A percentile compares a stretch with the other conserved stretches of the same genome.
These are phyloP conservation scores for Afroboletus lepidellus DNA, from an alignment of 1,284 basidiomycete genomes.

Conservation along the genomic window DNA sequence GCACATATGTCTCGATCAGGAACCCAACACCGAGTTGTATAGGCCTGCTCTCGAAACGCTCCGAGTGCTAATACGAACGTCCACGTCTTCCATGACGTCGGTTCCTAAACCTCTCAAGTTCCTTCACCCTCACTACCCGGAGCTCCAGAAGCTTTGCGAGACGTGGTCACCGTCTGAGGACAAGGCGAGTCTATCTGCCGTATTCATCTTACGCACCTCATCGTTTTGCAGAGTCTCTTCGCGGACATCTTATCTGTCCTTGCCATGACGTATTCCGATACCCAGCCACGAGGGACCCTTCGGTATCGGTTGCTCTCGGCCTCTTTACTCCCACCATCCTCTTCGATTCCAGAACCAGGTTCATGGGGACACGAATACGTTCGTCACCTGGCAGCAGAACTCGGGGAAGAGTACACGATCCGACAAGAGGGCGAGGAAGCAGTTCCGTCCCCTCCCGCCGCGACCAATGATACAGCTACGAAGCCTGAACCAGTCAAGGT, in stretches of 20 bases:
- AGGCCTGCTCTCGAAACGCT: slow-evolving; percentile 92
- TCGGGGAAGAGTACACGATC: slow-evolving; percentile 88
- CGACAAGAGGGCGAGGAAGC: slow-evolving; percentile 51
- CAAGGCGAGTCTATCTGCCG: slow-evolving; percentile 52
- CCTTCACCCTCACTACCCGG: slow-evolving; percentile 92
- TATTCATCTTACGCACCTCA: slow-evolving; percentile 5
- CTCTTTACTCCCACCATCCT: slow-evolving; percentile 61
- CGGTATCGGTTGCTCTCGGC: slow-evolving; percentile 85
- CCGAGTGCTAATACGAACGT: slow-evolving; percentile 91
- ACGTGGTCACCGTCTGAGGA: slow-evolving; percentile 77
- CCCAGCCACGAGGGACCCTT: slow-evolving; percentile 90
- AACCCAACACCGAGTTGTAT: slow-evolving; percentile 84
- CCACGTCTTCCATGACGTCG: slow-evolving; percentile 99
- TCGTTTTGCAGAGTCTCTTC: slow-evolving; percentile 71
- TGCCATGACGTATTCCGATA: slow-evolving; percentile 99
- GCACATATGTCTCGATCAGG: slow-evolving; percentile 49
- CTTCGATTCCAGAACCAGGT: slow-evolving; percentile 82
- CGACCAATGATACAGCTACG: slow-evolving; percentile 29
- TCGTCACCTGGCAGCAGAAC: slow-evolving; percentile 93
- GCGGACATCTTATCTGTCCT: slow-evolving; percentile 99
- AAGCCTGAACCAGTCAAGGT: slow-evolving; percentile 33
- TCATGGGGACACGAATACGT: slow-evolving; percentile 99
- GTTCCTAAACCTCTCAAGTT: slow-evolving; percentile 99
- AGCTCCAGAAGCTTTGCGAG: slow-evolving; percentile 81
- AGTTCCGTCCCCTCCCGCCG: slow-evolving; percentile 28